Evolutionary conservation across 805 yeast species (phyloP).

Genomic region (Saccharomycopsis selenospora): DNA sequence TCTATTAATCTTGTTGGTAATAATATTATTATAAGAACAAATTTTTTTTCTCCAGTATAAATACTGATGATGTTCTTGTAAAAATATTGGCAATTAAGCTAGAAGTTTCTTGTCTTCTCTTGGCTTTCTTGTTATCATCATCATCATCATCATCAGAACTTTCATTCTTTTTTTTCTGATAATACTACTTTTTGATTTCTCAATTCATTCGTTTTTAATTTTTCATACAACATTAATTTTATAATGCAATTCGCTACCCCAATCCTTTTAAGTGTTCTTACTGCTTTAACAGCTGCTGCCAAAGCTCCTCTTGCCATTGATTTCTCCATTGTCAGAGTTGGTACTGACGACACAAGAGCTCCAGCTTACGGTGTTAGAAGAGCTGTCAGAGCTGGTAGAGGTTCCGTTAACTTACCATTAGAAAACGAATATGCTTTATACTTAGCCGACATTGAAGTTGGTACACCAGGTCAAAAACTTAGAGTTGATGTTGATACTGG

Average conservation of each 20-base stretch:
- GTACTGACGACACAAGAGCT: slow-evolving; percentile 1
- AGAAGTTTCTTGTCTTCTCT: too few relatives aligned
- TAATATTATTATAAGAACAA: too few relatives aligned
- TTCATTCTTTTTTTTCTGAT: too few relatives aligned
- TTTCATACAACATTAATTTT: background rate
- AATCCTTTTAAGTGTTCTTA: slow-evolving; percentile 12
- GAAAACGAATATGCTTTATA: slow-evolving; percentile 38
- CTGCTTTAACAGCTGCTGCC: slow-evolving; percentile 16
- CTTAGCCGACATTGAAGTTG: slow-evolving; percentile 37
- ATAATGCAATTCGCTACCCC: slow-evolving; percentile 15
- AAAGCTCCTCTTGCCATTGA: slow-evolving; percentile 14
- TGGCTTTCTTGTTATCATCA: too few relatives aligned
- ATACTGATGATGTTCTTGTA: too few relatives aligned
- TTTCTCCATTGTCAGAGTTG: slow-evolving; percentile 16
- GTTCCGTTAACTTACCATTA: slow-evolving; percentile 21
- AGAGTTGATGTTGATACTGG: slow-evolving; percentile 43
- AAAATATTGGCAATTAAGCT: too few relatives aligned
- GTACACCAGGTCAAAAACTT: slow-evolving; percentile 37
- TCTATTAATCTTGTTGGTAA: too few relatives aligned
- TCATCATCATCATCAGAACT: too few relatives aligned
- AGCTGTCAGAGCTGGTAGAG: slow-evolving; percentile 10
- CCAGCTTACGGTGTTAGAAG: background rate
- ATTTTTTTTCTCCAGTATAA: too few relatives aligned
- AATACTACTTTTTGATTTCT: too few relatives aligned
- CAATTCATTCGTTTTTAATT: too few relatives aligned